A percentile compares a stretch with the other conserved stretches of the same genome.
These are phyloP conservation scores for Avena atlantica DNA, from an alignment of 176 grass and related monocot species.

Conservation along the genomic window DNA sequence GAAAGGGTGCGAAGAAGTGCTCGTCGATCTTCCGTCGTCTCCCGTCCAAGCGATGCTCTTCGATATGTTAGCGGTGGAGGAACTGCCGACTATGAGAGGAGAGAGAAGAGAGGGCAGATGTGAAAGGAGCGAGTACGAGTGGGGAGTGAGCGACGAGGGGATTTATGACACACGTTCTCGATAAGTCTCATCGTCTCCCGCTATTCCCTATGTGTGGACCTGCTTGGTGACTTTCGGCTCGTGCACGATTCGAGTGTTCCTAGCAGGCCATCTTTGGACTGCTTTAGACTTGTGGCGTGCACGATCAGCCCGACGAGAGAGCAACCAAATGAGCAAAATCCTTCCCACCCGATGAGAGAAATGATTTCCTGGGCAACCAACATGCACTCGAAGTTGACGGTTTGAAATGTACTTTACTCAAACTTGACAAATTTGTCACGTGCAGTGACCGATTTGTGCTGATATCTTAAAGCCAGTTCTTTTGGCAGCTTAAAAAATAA, in stretches of 20 bases:
- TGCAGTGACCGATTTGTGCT: no score
- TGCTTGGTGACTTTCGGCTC: neutral
- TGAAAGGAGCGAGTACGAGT: neutral
- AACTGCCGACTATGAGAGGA: neutral
- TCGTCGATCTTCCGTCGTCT: no score
- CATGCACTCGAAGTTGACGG: neutral
- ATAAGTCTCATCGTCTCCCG: neutral
- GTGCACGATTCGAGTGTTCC: neutral
- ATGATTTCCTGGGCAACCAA: neutral
- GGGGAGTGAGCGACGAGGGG: neutral
- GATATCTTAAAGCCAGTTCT: no score
- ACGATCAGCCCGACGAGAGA: accelerated
- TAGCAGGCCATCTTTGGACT: neutral
- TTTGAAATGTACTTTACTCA: no score
- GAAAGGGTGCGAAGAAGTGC: no score
- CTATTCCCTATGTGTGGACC: neutral
- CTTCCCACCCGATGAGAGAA: neutral
- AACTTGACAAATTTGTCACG: no score
- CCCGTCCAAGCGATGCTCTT: no score
- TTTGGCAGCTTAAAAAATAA: no score
- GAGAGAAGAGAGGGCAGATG: neutral
- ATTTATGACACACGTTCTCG: neutral
- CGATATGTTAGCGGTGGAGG: neutral
- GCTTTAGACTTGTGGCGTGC: neutral
- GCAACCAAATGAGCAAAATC: neutral